These are phyloP conservation scores for Inonotus hispidus DNA, from an alignment of 1,284 basidiomycete genomes.

Conservation along the genomic window DNA sequence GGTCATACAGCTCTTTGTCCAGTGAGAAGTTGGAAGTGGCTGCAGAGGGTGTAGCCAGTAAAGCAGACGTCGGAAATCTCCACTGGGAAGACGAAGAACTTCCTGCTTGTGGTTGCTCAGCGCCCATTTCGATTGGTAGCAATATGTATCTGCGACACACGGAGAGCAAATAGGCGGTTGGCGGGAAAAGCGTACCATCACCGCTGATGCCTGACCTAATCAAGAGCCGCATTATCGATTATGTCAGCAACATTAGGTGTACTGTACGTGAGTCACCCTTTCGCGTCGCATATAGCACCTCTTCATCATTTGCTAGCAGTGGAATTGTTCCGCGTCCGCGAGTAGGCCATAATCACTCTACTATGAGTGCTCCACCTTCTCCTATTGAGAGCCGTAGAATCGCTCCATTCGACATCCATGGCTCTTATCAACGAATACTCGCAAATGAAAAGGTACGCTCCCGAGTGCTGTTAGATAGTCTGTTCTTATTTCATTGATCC, in stretches of 20 bases:
- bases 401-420: constrained; percentile 46
- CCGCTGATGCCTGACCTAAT: neutral
- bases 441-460: constrained; percentile 50
- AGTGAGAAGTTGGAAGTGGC: constrained; percentile 46
- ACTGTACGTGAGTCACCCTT: no score
- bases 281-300: no score
- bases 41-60: constrained; percentile 50
- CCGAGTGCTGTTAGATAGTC: constrained; percentile 1
- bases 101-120: constrained; percentile 2
- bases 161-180: neutral
- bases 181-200: neutral
- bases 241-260: neutral
- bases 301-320: no score
- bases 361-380: constrained; percentile 5
- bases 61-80: constrained; percentile 58
- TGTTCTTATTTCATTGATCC: constrained; percentile 12
- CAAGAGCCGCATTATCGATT: neutral
- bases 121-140: constrained; percentile 3
- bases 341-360: neutral
- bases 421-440: constrained; percentile 51
- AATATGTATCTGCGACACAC: neutral
- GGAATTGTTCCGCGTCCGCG: neutral
- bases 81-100: constrained; percentile 45
- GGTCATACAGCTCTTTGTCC: constrained; percentile 66
- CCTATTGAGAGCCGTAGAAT: neutral